phyloP scores from a whole-genome alignment of 75 land plant genomes.

The Cryptomeria japonica region DNA sequence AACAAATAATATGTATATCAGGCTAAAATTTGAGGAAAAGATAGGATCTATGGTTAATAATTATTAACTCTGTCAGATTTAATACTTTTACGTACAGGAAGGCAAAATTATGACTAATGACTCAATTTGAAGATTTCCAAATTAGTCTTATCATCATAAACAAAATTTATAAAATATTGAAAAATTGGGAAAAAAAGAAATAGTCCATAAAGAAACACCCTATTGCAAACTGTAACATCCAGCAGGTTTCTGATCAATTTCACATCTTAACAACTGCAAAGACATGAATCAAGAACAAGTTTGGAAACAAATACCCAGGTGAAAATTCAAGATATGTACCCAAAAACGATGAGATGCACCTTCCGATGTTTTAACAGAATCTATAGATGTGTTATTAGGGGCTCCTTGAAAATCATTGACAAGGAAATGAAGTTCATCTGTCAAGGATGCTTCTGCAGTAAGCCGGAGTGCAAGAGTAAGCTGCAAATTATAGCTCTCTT shows the following conservation, averaged over 20 bases:
- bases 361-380: slow-evolving; percentile 23
- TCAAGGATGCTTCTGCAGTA: slow-evolving; percentile 32
- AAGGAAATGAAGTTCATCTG: slow-evolving; percentile 27
- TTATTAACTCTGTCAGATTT: not conserved
- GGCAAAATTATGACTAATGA: not conserved
- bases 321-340: slow-evolving; percentile 39
- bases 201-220: not conserved
- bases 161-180: not conserved
- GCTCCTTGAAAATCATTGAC: slow-evolving; percentile 22
- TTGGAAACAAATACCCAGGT: not conserved
- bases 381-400: not conserved
- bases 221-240: not conserved
- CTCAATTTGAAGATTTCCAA: not conserved
- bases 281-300: not conserved
- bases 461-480: slow-evolving; percentile 33
- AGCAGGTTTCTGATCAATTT: not conserved
- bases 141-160: not conserved
- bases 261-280: not conserved
- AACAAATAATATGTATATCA: not conserved
- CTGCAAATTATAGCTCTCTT: slow-evolving; percentile 43
- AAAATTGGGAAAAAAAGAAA: not conserved
- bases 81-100: not conserved
- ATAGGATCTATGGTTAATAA: not conserved
- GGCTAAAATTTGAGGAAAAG: not conserved
- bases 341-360: slow-evolving; percentile 78